Percentiles rank a stretch among this genome's conserved stretches.
phyloP scores from a whole-genome alignment of 345 rosid species.

The Kernera saxatilis region DNA sequence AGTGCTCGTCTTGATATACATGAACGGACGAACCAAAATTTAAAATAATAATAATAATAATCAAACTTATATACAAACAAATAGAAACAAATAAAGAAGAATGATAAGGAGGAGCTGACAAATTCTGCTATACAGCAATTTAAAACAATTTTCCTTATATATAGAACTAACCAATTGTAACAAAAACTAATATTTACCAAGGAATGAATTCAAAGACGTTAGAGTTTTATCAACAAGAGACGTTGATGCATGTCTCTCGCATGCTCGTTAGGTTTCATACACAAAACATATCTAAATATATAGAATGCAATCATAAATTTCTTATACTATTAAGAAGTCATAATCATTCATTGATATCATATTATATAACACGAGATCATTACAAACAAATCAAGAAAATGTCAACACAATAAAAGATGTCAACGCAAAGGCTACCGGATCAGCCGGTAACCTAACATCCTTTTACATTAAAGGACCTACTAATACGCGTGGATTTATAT shows the following conservation, averaged over 20 bases:
- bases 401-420: slow-evolving; percentile 22
- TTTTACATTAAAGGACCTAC: neutral
- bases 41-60: neutral
- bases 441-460: slow-evolving; percentile 23
- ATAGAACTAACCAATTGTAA: neutral
- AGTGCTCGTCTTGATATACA: slow-evolving; percentile 4
- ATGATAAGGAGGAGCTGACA: neutral
- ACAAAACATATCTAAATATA: neutral
- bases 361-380: slow-evolving; percentile 10
- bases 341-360: slow-evolving; percentile 4
- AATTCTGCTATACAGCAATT: neutral
- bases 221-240: neutral
- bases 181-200: neutral
- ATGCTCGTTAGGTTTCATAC: slow-evolving; percentile 26
- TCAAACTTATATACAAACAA: neutral
- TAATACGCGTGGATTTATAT: neutral
- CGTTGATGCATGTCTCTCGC: slow-evolving; percentile 38
- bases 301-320: neutral
- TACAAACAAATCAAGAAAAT: slow-evolving; percentile 1
- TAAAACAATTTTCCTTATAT: neutral
- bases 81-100: neutral
- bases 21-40: slow-evolving; percentile 2
- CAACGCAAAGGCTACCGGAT: slow-evolving; percentile 33
- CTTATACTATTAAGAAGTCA: neutral
- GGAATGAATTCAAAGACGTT: slow-evolving; percentile 4